Conservation (phyloP, 139 green algal species). For the Eudorina sp. region DNA sequence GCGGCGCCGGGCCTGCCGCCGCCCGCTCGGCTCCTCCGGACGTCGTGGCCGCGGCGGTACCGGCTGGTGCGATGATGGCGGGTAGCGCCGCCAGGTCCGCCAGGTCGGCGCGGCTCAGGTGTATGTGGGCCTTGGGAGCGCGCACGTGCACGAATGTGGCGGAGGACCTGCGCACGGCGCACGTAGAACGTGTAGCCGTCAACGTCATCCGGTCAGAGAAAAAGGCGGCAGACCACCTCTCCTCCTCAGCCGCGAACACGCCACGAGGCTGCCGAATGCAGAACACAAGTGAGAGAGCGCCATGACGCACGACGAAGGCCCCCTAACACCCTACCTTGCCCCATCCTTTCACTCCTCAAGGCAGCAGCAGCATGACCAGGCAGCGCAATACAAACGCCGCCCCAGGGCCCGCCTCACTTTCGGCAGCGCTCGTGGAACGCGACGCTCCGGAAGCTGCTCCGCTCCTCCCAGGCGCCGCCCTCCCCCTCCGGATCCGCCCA, state of each 20-base stretch:
- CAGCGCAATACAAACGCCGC: no score
- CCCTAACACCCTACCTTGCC: no score
- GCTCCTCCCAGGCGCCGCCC: slow-evolving; percentile 47
- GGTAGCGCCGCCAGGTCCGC: slow-evolving; percentile 1
- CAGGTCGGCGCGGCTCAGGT: slow-evolving; percentile 25
- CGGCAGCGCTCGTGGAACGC: slow-evolving; percentile 49
- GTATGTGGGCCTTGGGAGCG: slow-evolving; percentile 5
- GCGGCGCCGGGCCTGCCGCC: background rate
- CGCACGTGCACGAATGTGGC: slow-evolving; percentile 41
- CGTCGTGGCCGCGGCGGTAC: background rate
- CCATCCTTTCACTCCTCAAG: no score
- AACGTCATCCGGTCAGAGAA: no score
- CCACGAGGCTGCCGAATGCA: no score
- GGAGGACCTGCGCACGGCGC: slow-evolving; percentile 20
- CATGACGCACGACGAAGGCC: no score
- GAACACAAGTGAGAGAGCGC: no score
- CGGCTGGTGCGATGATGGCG: background rate
- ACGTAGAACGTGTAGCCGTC: no score
- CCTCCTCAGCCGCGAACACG: no score
- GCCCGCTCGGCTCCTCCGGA: background rate
- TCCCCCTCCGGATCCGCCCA: slow-evolving; percentile 46
- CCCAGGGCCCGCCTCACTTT: slow-evolving; percentile 23
- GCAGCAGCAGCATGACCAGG: no score
- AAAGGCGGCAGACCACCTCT: no score
- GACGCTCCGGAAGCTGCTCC: slow-evolving; percentile 45